Evolutionary conservation across 768 basidiomycete genomes (phyloP).

Genomic region (Harrya chromipes): DNA sequence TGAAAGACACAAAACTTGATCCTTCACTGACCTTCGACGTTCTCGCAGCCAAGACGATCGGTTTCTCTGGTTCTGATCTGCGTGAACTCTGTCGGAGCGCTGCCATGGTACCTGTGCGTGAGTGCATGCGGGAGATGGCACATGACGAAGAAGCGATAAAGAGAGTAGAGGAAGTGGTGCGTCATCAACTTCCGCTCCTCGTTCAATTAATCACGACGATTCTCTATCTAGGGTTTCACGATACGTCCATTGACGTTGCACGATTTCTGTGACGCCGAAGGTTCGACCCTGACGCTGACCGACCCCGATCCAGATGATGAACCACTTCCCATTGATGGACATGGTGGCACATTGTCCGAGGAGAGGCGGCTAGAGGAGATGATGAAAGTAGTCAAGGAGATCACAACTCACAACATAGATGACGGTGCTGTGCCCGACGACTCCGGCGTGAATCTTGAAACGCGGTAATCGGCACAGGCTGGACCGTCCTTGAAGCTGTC

Average conservation of each 20-base stretch:
- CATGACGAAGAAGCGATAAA: slow-evolving; percentile 48
- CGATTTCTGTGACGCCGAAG: slow-evolving; percentile 60
- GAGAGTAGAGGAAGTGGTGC: slow-evolving; percentile 42
- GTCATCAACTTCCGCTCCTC: neutral
- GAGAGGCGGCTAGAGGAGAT: slow-evolving; percentile 2
- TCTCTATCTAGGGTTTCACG: slow-evolving; percentile 58
- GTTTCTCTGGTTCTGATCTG: slow-evolving; percentile 86
- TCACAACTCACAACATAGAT: neutral
- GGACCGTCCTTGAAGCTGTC: neutral
- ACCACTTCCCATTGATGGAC: slow-evolving; percentile 12
- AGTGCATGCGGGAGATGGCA: slow-evolving; percentile 61
- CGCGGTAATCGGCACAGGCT: slow-evolving; percentile 1
- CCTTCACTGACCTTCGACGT: slow-evolving; percentile 55
- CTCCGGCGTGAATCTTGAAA: neutral
- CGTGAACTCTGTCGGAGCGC: slow-evolving; percentile 91
- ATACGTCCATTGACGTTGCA: slow-evolving; percentile 66
- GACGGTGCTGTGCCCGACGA: neutral
- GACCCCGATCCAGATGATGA: slow-evolving; percentile 30
- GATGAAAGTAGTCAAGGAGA: neutral
- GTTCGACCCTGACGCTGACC: slow-evolving; percentile 24
- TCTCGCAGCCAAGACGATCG: slow-evolving; percentile 68
- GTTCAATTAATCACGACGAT: neutral
- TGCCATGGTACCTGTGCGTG: slow-evolving; percentile 89
- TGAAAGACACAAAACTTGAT: slow-evolving; percentile 70
- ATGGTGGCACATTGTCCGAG: neutral